Conservation (phyloP, 805 yeast species). For the Lipomyces yamadae region DNA sequence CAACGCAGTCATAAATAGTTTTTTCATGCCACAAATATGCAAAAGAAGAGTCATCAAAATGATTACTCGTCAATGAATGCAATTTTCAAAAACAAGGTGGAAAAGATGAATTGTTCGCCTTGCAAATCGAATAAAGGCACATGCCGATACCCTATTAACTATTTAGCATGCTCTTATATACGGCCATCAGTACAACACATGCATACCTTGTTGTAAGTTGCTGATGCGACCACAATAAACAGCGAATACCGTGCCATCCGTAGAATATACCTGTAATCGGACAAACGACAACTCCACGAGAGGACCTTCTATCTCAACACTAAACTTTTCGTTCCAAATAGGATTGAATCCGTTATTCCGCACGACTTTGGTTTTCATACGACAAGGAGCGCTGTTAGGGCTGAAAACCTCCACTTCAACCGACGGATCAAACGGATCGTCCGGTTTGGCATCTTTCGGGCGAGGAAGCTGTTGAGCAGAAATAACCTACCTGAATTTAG, state of each 20-base stretch:
- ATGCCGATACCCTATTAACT: constrained; percentile 63
- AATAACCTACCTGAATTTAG: constrained; percentile 47
- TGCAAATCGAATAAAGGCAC: constrained; percentile 73
- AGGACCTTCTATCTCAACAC: constrained; percentile 47
- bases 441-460: constrained; percentile 56
- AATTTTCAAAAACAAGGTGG: constrained; percentile 55
- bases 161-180: no score
- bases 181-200: background rate
- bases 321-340: constrained; percentile 67
- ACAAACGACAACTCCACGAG: constrained; percentile 47
- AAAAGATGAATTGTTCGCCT: constrained; percentile 77
- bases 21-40: background rate
- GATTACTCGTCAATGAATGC: constrained; percentile 30
- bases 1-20: background rate
- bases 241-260: constrained; percentile 55
- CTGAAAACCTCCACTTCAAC: constrained; percentile 59
- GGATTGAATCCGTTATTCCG: constrained; percentile 86
- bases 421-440: constrained; percentile 61
- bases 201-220: constrained; percentile 66
- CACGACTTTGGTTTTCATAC: constrained; percentile 47
- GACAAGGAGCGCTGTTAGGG: constrained; percentile 14
- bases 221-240: constrained; percentile 62
- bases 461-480: constrained; percentile 88
- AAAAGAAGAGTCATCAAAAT: background rate
- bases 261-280: constrained; percentile 44